phyloP scores from a whole-genome alignment of 129 eudicot species.

The Solidago caesia region DNA sequence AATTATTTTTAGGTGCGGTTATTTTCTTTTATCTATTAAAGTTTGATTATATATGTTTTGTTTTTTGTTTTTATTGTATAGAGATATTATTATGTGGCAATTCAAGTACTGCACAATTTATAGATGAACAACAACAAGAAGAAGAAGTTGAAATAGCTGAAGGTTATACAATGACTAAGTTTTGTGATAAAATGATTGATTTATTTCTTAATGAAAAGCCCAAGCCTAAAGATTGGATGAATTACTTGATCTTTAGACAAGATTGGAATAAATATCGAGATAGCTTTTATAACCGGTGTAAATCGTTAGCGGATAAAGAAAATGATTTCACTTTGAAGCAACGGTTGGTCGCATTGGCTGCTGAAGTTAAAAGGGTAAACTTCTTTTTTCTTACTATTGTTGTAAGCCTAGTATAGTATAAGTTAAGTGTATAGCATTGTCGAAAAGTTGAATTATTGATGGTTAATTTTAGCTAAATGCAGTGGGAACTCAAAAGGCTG shows the following conservation, averaged over 20 bases:
- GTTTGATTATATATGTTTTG: not conserved
- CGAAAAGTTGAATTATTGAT: no score
- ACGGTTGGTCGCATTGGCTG: constrained; percentile 45
- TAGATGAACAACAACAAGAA: constrained; percentile 51
- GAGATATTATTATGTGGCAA: constrained; percentile 39
- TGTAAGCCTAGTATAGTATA: not conserved
- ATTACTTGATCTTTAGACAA: constrained; percentile 70
- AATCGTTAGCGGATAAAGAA: constrained; percentile 50
- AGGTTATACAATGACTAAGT: constrained; percentile 81
- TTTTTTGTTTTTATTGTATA: constrained; percentile 5
- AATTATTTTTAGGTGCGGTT: not conserved
- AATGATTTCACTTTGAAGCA: constrained; percentile 54
- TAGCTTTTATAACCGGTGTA: constrained; percentile 67
- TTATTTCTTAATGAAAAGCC: constrained; percentile 79
- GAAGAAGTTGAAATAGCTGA: constrained; percentile 71
- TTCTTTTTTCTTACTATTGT: not conserved
- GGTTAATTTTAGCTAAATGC: no score
- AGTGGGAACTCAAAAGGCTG: no score
- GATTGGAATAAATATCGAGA: constrained; percentile 89
- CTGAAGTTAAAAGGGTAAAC: constrained; percentile 69
- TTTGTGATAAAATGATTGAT: constrained; percentile 82
- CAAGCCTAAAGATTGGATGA: constrained; percentile 80
- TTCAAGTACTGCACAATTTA: constrained; percentile 36
- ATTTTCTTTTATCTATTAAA: not conserved
- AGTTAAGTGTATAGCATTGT: no score